Evolutionary conservation across 1,284 basidiomycete species (phyloP).

Genomic region (Phenoliferia sp.): DNA sequence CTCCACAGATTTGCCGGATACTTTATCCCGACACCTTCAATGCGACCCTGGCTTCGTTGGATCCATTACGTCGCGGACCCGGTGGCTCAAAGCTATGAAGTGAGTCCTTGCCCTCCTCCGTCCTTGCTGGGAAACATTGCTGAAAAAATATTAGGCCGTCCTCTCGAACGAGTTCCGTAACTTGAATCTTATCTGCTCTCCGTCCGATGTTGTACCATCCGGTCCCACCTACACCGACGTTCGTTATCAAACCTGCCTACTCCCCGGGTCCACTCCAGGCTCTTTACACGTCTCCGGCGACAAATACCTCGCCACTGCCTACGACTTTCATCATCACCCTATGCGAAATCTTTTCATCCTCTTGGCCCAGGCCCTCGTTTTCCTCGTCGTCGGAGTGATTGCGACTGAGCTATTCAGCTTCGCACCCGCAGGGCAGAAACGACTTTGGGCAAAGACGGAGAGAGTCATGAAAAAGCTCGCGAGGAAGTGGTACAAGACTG

Average conservation of each 20-base stretch:
- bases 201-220: slow-evolving; percentile 60
- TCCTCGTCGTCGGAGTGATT: slow-evolving; percentile 35
- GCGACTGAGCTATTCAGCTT: slow-evolving; percentile 33
- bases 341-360: slow-evolving; percentile 50
- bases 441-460: slow-evolving; percentile 37
- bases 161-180: slow-evolving; percentile 36
- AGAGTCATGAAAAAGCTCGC: slow-evolving; percentile 20
- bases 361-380: slow-evolving; percentile 41
- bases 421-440: slow-evolving; percentile 17
- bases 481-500: slow-evolving; percentile 29
- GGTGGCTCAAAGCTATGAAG: slow-evolving; percentile 37
- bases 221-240: slow-evolving; percentile 29
- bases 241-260: slow-evolving; percentile 40
- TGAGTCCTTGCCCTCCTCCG: slow-evolving; percentile 1
- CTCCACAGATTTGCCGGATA: slow-evolving; percentile 32
- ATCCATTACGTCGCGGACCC: slow-evolving; percentile 36
- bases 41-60: slow-evolving; percentile 36
- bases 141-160: slow-evolving; percentile 13
- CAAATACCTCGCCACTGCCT: slow-evolving; percentile 41
- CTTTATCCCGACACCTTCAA: slow-evolving; percentile 37
- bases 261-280: slow-evolving; percentile 44
- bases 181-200: slow-evolving; percentile 59
- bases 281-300: slow-evolving; percentile 40
- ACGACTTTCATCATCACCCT: slow-evolving; percentile 42
- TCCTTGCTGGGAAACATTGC: neutral